phyloP scores from a whole-genome alignment of 257 asterid genomes.

The Echium plantagineum region DNA sequence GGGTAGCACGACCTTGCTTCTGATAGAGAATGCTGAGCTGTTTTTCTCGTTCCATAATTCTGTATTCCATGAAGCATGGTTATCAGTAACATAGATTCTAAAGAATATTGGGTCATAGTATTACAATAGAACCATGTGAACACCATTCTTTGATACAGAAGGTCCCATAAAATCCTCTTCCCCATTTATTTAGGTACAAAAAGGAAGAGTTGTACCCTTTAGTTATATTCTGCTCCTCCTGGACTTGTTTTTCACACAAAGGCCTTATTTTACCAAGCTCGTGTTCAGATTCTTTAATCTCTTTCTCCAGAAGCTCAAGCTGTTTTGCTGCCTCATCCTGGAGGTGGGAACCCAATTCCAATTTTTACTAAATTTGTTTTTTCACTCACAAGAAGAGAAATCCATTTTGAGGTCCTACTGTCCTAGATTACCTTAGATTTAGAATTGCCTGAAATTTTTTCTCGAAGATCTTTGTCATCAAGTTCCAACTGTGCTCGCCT shows the following conservation, averaged over 20 bases:
- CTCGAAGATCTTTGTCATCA: slow-evolving; percentile 79
- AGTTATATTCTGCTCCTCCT: slow-evolving; percentile 74
- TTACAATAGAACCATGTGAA: background rate
- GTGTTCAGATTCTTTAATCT: slow-evolving; percentile 55
- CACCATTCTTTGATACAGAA: background rate
- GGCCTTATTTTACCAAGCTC: slow-evolving; percentile 55
- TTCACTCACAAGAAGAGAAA: slow-evolving; percentile 5
- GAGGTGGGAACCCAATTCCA: slow-evolving; percentile 22
- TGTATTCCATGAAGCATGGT: slow-evolving; percentile 14
- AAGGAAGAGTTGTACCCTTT: slow-evolving; percentile 49
- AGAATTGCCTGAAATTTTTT: slow-evolving; percentile 54
- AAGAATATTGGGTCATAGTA: background rate
- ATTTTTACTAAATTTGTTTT: slow-evolving; percentile 1
- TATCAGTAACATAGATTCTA: background rate
- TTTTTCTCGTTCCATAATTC: slow-evolving; percentile 97
- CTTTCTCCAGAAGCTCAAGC: slow-evolving; percentile 66
- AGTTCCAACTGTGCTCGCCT: slow-evolving; percentile 89
- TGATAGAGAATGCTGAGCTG: slow-evolving; percentile 97
- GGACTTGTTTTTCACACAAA: slow-evolving; percentile 50
- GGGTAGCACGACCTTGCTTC: slow-evolving; percentile 99
- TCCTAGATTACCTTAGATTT: slow-evolving; percentile 61
- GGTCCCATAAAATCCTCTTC: background rate
- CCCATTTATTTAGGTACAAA: background rate
- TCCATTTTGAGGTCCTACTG: slow-evolving; percentile 8
- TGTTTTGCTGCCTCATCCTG: slow-evolving; percentile 84